Evolutionary conservation across 305 asterid species (phyloP).

Genomic region (Fraxinus sp.): DNA sequence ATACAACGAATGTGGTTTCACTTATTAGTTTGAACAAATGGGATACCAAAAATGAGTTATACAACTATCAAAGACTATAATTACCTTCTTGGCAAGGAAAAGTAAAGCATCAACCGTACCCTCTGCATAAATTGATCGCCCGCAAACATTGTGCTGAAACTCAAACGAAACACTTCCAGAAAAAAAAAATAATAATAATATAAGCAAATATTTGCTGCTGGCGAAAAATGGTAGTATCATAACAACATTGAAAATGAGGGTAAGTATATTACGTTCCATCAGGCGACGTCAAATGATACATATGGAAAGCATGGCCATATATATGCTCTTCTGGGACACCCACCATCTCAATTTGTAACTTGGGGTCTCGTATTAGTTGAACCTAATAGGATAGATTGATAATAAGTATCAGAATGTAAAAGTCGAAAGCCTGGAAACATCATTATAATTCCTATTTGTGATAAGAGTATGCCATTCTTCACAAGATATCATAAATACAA

Average conservation of each 20-base stretch:
- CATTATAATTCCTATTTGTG: not conserved
- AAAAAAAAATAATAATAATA: not conserved
- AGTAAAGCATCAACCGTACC: slow-evolving; percentile 88
- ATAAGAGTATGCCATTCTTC: not conserved
- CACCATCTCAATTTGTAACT: slow-evolving; percentile 74
- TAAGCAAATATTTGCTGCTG: slow-evolving; percentile 15
- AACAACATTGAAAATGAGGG: slow-evolving; percentile 24
- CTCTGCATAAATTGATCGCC: slow-evolving; percentile 95
- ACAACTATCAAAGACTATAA: not conserved
- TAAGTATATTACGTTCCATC: slow-evolving; percentile 66
- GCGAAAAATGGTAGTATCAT: slow-evolving; percentile 2
- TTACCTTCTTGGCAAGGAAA: slow-evolving; percentile 84
- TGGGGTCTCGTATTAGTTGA: slow-evolving; percentile 71
- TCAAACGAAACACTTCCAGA: slow-evolving; percentile 60
- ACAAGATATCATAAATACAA: not conserved
- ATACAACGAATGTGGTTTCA: not conserved
- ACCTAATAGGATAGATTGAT: slow-evolving; percentile 45
- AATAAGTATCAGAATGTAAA: not conserved
- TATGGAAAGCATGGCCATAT: slow-evolving; percentile 90
- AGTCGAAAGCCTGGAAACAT: not conserved
- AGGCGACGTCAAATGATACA: slow-evolving; percentile 81
- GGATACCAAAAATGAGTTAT: not conserved
- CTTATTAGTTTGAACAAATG: not conserved
- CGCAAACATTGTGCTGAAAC: slow-evolving; percentile 94
- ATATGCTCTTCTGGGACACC: slow-evolving; percentile 93